Evolutionary conservation across 2,329 filamentous ascomycete species (phyloP).

Genomic region (Arthrobotrys sphaeroides): DNA sequence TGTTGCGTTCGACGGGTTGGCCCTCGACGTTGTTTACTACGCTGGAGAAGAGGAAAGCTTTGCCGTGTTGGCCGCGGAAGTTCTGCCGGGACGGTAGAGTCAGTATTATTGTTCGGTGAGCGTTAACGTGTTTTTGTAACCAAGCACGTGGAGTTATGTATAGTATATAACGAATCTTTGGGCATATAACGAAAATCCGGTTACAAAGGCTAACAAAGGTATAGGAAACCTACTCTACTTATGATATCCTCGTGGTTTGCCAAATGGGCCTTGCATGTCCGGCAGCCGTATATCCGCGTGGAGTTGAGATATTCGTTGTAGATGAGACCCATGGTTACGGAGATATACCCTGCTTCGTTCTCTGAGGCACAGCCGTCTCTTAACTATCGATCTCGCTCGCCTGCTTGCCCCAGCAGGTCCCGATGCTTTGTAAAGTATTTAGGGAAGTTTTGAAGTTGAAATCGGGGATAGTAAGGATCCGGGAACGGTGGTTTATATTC

Average conservation of each 20-base stretch:
- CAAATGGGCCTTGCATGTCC: slow-evolving; percentile 93
- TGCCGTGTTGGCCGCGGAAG: slow-evolving; percentile 97
- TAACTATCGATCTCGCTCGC: neutral
- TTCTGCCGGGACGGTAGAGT: slow-evolving; percentile 69
- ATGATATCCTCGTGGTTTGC: slow-evolving; percentile 96
- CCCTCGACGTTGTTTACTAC: slow-evolving; percentile 90
- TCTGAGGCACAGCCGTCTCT: neutral
- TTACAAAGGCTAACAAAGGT: slow-evolving; percentile 6
- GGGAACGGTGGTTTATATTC: neutral
- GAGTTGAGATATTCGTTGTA: slow-evolving; percentile 93
- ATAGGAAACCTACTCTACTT: slow-evolving; percentile 74
- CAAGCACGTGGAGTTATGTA: neutral
- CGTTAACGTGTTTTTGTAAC: neutral
- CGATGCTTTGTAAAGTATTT: neutral
- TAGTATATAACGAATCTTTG: neutral
- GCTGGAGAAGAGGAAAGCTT: slow-evolving; percentile 92
- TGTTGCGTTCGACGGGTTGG: slow-evolving; percentile 91
- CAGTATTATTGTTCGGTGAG: neutral
- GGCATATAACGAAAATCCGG: neutral
- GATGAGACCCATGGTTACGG: slow-evolving; percentile 76
- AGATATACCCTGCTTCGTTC: slow-evolving; percentile 52
- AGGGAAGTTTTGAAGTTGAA: neutral
- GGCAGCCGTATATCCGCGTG: slow-evolving; percentile 89
- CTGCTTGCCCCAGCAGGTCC: no score
- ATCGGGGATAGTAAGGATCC: neutral